Evolutionary conservation across 352 stramenopile genomes (phyloP).

Genomic region (Aphanomyces stellatus): DNA sequence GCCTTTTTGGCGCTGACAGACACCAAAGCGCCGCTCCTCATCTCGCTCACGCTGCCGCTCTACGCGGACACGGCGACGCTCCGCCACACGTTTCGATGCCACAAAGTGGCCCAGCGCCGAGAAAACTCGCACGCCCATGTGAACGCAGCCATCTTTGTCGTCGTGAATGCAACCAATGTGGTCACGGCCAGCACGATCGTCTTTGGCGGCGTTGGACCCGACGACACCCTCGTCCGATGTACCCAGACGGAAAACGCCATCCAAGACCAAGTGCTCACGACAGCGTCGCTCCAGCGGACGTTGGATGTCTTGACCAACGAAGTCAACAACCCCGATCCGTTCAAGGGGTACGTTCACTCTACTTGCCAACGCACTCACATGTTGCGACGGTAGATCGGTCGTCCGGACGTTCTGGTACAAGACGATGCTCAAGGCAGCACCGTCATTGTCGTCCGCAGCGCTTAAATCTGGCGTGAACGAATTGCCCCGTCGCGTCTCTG

Average conservation of each 20-base stretch:
- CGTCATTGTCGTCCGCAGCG: constrained; percentile 12
- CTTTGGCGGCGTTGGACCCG: constrained; percentile 31
- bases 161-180: constrained; percentile 16
- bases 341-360: not conserved
- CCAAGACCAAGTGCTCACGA: constrained; percentile 17
- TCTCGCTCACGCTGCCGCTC: constrained; percentile 27
- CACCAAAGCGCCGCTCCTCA: constrained; percentile 24
- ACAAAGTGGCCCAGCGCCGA: constrained; percentile 42
- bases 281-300: constrained; percentile 19
- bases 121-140: constrained; percentile 51
- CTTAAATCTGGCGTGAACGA: constrained; percentile 20
- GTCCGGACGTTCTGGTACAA: constrained; percentile 36
- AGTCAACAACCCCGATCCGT: constrained; percentile 1
- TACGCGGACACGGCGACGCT: not conserved
- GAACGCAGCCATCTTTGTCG: constrained; percentile 36
- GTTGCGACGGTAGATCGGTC: constrained; percentile 16
- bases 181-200: constrained; percentile 24
- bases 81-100: constrained; percentile 24
- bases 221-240: constrained; percentile 25
- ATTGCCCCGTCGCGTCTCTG: constrained; percentile 23
- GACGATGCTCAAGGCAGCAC: constrained; percentile 17
- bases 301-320: constrained; percentile 19
- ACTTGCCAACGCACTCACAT: not conserved
- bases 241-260: constrained; percentile 24
- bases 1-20: constrained; percentile 23